Evolutionary conservation across 2,329 filamentous ascomycete genomes (phyloP), one percentile per base, ranked within the genome.

Genomic region (Trichoderma simmonsii): DNA sequence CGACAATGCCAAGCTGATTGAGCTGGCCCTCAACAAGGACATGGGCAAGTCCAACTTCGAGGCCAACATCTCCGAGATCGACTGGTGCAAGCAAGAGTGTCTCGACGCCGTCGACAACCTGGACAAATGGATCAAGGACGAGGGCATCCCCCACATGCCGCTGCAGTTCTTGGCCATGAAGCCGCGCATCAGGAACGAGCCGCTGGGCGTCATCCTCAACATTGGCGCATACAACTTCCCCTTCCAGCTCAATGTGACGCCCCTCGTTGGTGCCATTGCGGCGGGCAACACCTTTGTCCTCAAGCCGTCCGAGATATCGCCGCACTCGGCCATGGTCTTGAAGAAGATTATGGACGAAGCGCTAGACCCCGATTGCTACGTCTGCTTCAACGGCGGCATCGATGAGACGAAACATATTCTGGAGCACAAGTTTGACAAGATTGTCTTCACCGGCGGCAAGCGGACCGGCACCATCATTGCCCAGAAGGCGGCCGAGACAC

Each of bases 191-290:
- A 87, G 91, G 75, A 97, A 97, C 83, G 95, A 98, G 78, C 96
- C 96, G 1, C 82, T 98, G 71, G 96, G 96, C 43, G 85, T 90
- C 54, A 90, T 93, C 12, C 85, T 98, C 76, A 89, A 98, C 78
- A 97, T 98, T 78, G 94, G 94, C 71, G 90, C 96, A 57, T 98
- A 93, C 88, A 99, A 99, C 85, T 97, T 95, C 81, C 96, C 96
- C 66, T 85, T 97, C 80, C 91, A 95, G 82, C 87, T 98, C 57
- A 90, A 90, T 48, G 80, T 98, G 54, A 88, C 89, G 1, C 94
- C 95, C 2, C 82, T 97, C 73, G 88, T 97, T 74, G 96, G 95
- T 72, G 96, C 95, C 77, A 97, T 99, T 77, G 90, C 93, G 57
- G 95, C 94, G 9, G 96, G 96, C 67, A 98, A 96, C 82, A 95